Base-by-base conservation (phyloP, 371 early-diverging fungal species). In the Apophysomyces trapeziformis region DNA sequence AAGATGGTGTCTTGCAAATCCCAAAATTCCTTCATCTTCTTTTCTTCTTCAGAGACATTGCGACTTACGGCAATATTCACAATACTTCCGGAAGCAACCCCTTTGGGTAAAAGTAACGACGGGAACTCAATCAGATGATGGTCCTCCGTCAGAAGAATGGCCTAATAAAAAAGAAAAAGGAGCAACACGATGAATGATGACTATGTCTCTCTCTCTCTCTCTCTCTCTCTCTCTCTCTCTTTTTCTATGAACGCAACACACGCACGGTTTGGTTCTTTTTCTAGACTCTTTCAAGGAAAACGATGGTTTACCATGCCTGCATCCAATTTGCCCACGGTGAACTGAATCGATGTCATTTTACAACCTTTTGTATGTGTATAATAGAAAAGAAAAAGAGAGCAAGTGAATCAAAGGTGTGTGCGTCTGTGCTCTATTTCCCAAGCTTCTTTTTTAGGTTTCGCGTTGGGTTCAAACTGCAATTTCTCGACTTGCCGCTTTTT, bases 51-150 rank as follows among this genome's bases (percentile, higher is more conserved):
- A 12, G 89, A 87, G 4, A 78, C 73, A 78, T 98, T 95, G 60
- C 98, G 90, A 61, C 86, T 90, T 18, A 97, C 95, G 37, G 95
- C 87, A 71, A 98, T 89, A 77, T 94, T 96, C 67, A 98, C 94
- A 64, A 98, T 92, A 36, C 95, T 95, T 26, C 99, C 99, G 5
- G 96, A 91, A 14, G 89, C 79, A 26, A 97, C 95, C 39, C 95
- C 96, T 64, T 90, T 90, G 14, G 99, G 99, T 47, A 98, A 85
- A n/a, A 98, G 89, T 13, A 96, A 85, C 1, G 97, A 93, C 4
- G 99, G 99, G 70, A 98, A 97, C 74, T 98, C 99, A 67, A 98
- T 95, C 35, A 97, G 87, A 81, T 98, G 99, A 85, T 98, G 95
- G 76, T 97, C 96, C 69, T 90, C 91, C 35, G 95, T 93, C 57